Evolutionary conservation across 192 early-diverging fungal genomes (phyloP).

Genomic region (Allomyces macrogynus): DNA sequence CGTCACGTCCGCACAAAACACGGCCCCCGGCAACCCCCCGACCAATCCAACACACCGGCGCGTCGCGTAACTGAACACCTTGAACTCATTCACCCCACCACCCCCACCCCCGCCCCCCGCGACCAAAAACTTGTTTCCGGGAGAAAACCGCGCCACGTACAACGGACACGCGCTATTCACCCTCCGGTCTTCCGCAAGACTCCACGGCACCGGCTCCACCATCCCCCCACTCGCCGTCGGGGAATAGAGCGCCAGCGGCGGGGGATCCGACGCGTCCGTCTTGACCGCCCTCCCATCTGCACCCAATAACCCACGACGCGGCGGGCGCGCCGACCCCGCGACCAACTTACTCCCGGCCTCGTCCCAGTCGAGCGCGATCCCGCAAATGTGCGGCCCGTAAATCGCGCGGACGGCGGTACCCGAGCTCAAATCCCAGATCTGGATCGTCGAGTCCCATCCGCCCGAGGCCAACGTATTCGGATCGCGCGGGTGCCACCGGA

Average conservation of each 20-base stretch:
- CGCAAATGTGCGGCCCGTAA: background rate
- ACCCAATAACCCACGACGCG: background rate
- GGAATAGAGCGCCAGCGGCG: background rate
- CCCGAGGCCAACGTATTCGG: background rate
- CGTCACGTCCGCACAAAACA: background rate
- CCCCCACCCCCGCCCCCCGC: no score
- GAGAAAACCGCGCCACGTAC: background rate
- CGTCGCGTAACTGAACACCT: background rate
- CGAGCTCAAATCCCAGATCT: background rate
- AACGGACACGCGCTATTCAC: background rate
- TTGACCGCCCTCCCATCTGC: background rate
- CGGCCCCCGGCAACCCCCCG: background rate
- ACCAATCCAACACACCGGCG: background rate
- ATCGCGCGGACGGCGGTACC: no score
- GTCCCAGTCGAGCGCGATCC: background rate
- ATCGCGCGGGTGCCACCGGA: background rate
- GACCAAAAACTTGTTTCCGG: background rate
- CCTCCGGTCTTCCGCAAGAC: background rate
- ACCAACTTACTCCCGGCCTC: background rate
- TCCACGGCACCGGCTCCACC: background rate
- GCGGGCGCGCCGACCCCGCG: background rate
- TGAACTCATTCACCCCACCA: background rate
- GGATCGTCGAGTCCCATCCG: background rate
- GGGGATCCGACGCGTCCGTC: no score
- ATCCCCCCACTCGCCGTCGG: background rate